Conservation (phyloP, 805 yeast species). For the Spencermartinsiella europaea region DNA sequence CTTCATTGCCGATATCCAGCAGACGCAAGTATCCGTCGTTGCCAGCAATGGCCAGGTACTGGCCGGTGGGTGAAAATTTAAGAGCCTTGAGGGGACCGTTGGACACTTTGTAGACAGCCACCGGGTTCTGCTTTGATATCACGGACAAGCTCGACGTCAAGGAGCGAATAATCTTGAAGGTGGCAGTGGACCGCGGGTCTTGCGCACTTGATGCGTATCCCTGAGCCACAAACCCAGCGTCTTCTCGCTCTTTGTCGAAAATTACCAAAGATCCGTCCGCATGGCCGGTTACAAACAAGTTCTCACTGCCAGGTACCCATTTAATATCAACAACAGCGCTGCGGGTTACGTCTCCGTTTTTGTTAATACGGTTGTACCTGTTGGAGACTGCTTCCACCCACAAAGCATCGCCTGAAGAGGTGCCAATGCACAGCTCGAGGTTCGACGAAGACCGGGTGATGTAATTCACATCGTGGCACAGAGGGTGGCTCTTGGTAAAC, state of each 20-base stretch:
- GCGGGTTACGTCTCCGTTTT: slow-evolving; percentile 40
- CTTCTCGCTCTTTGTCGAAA: slow-evolving; percentile 48
- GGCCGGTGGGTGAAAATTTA: slow-evolving; percentile 37
- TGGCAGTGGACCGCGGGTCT: slow-evolving; percentile 20
- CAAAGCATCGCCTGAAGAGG: slow-evolving; percentile 61
- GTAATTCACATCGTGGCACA: slow-evolving; percentile 35
- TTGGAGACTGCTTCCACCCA: slow-evolving; percentile 51
- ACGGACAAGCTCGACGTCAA: slow-evolving; percentile 5
- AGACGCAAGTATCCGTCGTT: slow-evolving; percentile 63
- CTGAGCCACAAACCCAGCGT: slow-evolving; percentile 25
- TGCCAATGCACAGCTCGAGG: slow-evolving; percentile 54
- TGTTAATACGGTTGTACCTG: slow-evolving; percentile 49
- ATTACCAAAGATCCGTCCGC: slow-evolving; percentile 57
- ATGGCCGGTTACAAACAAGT: slow-evolving; percentile 51
- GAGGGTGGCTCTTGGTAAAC: slow-evolving; percentile 36
- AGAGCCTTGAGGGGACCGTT: slow-evolving; percentile 52
- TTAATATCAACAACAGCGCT: slow-evolving; percentile 41
- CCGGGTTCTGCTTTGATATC: slow-evolving; percentile 35
- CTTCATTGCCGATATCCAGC: slow-evolving; percentile 45
- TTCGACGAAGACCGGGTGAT: slow-evolving; percentile 28
- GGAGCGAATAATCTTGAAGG: slow-evolving; percentile 18
- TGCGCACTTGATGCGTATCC: slow-evolving; percentile 12
- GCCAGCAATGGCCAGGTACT: slow-evolving; percentile 35
- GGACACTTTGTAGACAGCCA: slow-evolving; percentile 61
- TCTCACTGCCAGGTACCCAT: slow-evolving; percentile 44